Evolutionary conservation across 2,329 filamentous ascomycete genomes (phyloP).

Genomic region (Penicillium sp.): DNA sequence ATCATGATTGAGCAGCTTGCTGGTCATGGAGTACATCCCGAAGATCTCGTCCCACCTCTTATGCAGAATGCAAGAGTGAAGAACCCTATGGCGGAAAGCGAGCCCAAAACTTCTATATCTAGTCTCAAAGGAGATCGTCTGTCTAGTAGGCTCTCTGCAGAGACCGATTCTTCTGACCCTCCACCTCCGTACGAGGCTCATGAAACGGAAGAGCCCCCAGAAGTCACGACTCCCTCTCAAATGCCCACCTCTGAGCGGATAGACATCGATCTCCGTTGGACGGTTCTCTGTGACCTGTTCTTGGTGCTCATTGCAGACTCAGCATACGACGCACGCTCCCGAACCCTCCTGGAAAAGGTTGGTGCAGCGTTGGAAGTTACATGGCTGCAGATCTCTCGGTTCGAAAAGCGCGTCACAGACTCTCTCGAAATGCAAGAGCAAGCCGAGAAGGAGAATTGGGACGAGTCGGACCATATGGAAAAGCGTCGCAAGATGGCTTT

Average conservation of each 20-base stretch:
- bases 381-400: slow-evolving; percentile 92
- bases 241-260: slow-evolving; percentile 80
- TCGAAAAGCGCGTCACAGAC: slow-evolving; percentile 96
- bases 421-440: slow-evolving; percentile 97
- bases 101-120: slow-evolving; percentile 42
- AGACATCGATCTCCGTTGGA: slow-evolving; percentile 96
- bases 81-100: slow-evolving; percentile 75
- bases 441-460: slow-evolving; percentile 94
- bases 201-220: slow-evolving; percentile 70
- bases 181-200: slow-evolving; percentile 61
- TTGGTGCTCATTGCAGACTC: slow-evolving; percentile 95
- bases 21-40: slow-evolving; percentile 84
- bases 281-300: slow-evolving; percentile 92
- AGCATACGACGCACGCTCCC: slow-evolving; percentile 85
- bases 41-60: slow-evolving; percentile 79
- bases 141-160: slow-evolving; percentile 37
- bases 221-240: slow-evolving; percentile 80
- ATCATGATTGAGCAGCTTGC: slow-evolving; percentile 98
- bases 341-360: slow-evolving; percentile 79
- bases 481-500: slow-evolving; percentile 76
- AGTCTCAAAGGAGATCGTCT: slow-evolving; percentile 25
- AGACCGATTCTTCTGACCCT: slow-evolving; percentile 48
- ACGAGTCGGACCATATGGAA: slow-evolving; percentile 93
- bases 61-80: slow-evolving; percentile 92
- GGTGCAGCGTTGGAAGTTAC: slow-evolving; percentile 77